Base-by-base conservation (phyloP, 306 rosid genomes). In the Vigna mungo region DNA sequence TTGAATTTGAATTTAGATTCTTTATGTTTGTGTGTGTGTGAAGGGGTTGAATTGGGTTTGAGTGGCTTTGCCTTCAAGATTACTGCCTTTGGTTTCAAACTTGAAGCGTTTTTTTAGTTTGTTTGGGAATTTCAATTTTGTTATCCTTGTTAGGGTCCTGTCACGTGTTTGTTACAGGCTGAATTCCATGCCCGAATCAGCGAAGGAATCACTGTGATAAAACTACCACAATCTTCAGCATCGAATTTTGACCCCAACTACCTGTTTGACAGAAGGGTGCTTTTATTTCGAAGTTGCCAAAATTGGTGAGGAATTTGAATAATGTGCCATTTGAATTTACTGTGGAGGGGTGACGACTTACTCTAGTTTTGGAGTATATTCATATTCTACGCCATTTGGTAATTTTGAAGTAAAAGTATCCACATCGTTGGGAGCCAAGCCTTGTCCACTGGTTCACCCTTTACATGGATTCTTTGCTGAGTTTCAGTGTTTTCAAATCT, bases 11-110 rank as follows among this genome's bases (percentile, higher is more conserved):
- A 61, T 61, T 53, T 8, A 6, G 55, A 59, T 23, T 20, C 11
- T 60, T 23, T 37, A 2, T 39, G 10, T 2, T 30, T n/a, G 2
- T 3, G 36, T 67, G 1, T 3, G 48, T 67, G 49, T 48, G 69
- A 80, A 37, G 66, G 43, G 5, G 48, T 46, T 75, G 60, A 21
- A n/a, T 72, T 44, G 21, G 69, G 68, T 60, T 51, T n/a, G 44
- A 41, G 20, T 7, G 63, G 36, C 39, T 61, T n/a, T 3, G 3
- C 25, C 20, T 71, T 49, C 2, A 30, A 5, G 34, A 49, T 62
- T 53, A 71, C 63, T 11, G 69, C 9, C 0, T 67, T 18, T 37
- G 27, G 17, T 48, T 56, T 5, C 4, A 5, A 2, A 23, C 1
- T 17, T 34, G 15, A 20, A 70, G 14, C 16, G 32, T 3, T 21